Percentiles rank a stretch among this genome's conserved stretches.
phyloP scores from a whole-genome alignment of 2,329 filamentous ascomycete species.

The Alternaria dauci region DNA sequence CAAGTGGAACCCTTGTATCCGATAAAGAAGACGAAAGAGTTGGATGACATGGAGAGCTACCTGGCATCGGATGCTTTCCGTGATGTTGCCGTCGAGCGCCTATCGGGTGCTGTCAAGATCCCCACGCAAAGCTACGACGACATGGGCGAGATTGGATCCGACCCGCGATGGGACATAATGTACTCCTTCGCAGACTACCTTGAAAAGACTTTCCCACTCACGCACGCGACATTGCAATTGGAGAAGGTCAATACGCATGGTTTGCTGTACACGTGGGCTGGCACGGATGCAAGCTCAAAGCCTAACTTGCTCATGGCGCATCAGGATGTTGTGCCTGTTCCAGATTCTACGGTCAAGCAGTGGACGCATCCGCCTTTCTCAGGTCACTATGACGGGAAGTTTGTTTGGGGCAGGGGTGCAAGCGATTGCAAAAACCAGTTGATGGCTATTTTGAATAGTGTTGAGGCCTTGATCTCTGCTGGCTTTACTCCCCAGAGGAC shows the following conservation, averaged over 20 bases:
- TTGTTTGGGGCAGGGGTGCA: slow-evolving; percentile 69
- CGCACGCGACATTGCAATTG: slow-evolving; percentile 57
- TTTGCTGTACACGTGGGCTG: slow-evolving; percentile 66
- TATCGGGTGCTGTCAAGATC: slow-evolving; percentile 61
- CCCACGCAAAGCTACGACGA: slow-evolving; percentile 66
- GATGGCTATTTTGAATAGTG: slow-evolving; percentile 62
- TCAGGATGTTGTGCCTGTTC: slow-evolving; percentile 70
- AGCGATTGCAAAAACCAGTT: slow-evolving; percentile 70
- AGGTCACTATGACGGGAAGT: slow-evolving; percentile 64
- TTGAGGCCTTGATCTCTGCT: slow-evolving; percentile 63
- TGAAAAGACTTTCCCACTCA: slow-evolving; percentile 38
- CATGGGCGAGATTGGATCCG: slow-evolving; percentile 62
- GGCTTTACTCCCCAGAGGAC: slow-evolving; percentile 64
- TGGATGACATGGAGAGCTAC: slow-evolving; percentile 41
- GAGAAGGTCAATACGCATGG: slow-evolving; percentile 68
- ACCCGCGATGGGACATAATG: slow-evolving; percentile 68
- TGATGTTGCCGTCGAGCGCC: slow-evolving; percentile 42
- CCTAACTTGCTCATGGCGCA: slow-evolving; percentile 69
- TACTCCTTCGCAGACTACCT: slow-evolving; percentile 59
- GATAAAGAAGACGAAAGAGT: slow-evolving; percentile 29
- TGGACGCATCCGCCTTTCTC: slow-evolving; percentile 70
- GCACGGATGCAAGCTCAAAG: slow-evolving; percentile 59
- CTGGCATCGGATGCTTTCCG: slow-evolving; percentile 40
- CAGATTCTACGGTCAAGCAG: slow-evolving; percentile 56
- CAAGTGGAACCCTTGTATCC: slow-evolving; percentile 44